Conservation (phyloP, 2,329 filamentous ascomycete species). For the Ophiocordyceps camponoti-saundersi region DNA sequence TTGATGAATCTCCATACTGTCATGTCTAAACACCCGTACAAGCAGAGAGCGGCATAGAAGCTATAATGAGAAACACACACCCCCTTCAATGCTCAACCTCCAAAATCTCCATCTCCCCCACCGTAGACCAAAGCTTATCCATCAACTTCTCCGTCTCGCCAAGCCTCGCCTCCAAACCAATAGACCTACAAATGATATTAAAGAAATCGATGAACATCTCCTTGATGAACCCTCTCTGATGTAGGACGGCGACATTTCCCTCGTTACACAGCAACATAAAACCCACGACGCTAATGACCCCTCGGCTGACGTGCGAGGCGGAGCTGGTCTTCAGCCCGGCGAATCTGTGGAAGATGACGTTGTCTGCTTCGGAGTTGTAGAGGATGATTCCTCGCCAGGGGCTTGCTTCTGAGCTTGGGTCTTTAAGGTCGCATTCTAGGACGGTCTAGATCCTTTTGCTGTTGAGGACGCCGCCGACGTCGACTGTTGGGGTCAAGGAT, state of each 20-base stretch:
- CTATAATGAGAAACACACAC: no score
- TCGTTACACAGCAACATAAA: neutral
- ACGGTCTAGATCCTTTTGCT: neutral
- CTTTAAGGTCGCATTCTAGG: neutral
- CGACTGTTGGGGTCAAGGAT: neutral
- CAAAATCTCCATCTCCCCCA: neutral
- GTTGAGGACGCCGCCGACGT: neutral
- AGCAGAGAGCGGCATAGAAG: no score
- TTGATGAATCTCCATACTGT: no score
- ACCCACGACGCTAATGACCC: neutral
- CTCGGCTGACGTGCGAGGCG: neutral
- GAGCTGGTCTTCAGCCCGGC: neutral
- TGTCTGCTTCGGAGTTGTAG: neutral
- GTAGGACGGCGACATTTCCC: neutral
- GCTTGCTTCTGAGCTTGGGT: neutral
- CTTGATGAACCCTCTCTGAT: neutral
- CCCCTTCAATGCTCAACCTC: neutral
- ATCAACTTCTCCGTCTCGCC: neutral
- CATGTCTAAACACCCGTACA: no score
- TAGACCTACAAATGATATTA: neutral
- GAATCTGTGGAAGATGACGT: neutral
- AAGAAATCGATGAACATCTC: neutral
- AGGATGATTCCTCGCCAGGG: neutral
- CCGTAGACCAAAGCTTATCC: neutral
- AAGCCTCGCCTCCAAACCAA: neutral